Percentiles rank a stretch among this genome's conserved stretches.
phyloP scores from a whole-genome alignment of 176 grass and related monocot species.

The Olyra latifolia region DNA sequence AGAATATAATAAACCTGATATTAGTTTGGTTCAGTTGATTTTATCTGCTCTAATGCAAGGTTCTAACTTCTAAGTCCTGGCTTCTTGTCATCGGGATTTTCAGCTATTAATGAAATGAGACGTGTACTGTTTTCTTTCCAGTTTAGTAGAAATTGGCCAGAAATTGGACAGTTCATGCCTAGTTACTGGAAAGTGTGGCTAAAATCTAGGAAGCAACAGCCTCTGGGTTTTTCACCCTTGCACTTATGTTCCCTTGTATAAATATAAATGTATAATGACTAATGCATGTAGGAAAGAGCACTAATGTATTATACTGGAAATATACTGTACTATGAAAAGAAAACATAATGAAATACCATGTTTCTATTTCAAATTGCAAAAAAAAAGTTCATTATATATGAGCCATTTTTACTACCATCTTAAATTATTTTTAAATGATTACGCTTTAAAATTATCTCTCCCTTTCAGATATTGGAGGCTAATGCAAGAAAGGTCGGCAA shows the following conservation, averaged over 20 bases:
- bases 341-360: background rate
- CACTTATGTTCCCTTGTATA: background rate
- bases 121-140: background rate
- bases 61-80: background rate
- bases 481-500: slow-evolving; percentile 73
- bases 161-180: background rate
- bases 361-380: background rate
- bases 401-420: background rate
- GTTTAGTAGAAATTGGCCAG: background rate
- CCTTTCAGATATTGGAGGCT: slow-evolving; percentile 66
- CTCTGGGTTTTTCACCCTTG: background rate
- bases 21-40: background rate
- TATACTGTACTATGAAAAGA: background rate
- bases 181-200: background rate
- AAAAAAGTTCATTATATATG: background rate
- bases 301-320: slow-evolving; percentile 1
- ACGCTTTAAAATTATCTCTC: background rate
- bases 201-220: background rate
- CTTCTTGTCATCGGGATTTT: background rate
- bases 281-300: background rate
- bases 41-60: background rate
- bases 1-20: background rate
- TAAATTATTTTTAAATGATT: background rate
- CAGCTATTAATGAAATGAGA: background rate
- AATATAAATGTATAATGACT: background rate